These are phyloP conservation scores for Penicillium cosmopolitanum DNA, from an alignment of 495 filamentous ascomycete species.

Conservation along the genomic window DNA sequence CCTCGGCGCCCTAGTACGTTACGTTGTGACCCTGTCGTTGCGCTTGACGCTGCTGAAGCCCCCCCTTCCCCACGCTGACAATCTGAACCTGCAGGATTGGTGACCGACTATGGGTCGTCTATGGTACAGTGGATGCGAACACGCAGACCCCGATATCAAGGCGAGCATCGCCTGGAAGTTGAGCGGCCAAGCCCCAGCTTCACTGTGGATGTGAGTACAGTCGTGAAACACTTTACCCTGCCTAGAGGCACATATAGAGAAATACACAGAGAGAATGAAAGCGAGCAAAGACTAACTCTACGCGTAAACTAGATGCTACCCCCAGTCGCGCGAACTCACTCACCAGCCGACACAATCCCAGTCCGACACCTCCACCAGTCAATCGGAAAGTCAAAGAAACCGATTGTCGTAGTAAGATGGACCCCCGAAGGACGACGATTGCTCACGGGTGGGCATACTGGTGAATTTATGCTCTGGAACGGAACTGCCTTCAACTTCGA, in stretches of 20 bases:
- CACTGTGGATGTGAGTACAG: constrained; percentile 76
- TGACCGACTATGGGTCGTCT: constrained; percentile 94
- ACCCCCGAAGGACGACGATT: constrained; percentile 92
- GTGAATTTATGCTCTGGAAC: constrained; percentile 98
- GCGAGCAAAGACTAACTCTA: constrained; percentile 8
- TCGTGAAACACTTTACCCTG: no score
- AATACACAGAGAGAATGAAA: no score
- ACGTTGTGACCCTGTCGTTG: neutral
- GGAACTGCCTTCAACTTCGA: constrained; percentile 99
- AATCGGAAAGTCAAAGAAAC: constrained; percentile 95
- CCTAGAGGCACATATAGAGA: no score
- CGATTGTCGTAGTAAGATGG: constrained; percentile 96
- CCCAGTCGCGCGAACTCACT: constrained; percentile 70
- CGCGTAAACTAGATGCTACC: constrained; percentile 77
- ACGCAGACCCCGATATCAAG: constrained; percentile 74
- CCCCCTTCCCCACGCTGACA: constrained; percentile 6
- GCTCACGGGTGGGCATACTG: constrained; percentile 90
- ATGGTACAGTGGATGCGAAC: constrained; percentile 92
- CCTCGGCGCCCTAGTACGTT: constrained; percentile 49
- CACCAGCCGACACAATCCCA: constrained; percentile 81
- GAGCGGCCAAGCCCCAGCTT: constrained; percentile 88
- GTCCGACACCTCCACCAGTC: constrained; percentile 92
- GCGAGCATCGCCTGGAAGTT: constrained; percentile 65
- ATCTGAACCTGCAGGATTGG: constrained; percentile 51
- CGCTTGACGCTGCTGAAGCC: neutral